Conservation (phyloP, 1,284 basidiomycete species). For the Leccinum pallidistipes region DNA sequence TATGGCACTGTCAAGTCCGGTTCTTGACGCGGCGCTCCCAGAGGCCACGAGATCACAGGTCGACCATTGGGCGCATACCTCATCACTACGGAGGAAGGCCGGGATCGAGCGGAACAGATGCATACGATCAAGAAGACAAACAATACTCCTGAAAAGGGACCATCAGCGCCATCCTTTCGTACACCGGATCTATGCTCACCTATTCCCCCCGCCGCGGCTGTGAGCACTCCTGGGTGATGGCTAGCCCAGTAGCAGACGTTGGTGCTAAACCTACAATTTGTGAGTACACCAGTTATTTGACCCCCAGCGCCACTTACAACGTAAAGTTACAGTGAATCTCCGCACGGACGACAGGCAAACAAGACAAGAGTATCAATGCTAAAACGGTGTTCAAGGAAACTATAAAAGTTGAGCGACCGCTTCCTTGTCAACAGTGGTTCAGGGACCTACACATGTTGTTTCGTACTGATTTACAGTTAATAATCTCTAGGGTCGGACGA, state of each 20-base stretch:
- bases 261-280: conserved; percentile 1
- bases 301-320: conserved; percentile 2
- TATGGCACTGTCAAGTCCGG: conserved; percentile 1
- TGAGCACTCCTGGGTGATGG: neutral
- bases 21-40: neutral
- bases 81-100: neutral
- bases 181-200: conserved; percentile 2
- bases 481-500: neutral
- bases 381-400: conserved; percentile 5
- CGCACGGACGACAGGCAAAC: conserved; percentile 14
- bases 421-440: neutral
- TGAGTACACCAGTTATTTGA: neutral
- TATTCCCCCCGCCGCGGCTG: neutral
- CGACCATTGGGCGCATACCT: conserved; percentile 1
- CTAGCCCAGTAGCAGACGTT: conserved; percentile 15
- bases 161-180: neutral
- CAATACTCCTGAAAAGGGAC: conserved; percentile 7
- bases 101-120: neutral
- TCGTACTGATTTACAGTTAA: conserved; percentile 2
- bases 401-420: conserved; percentile 4
- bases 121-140: conserved; percentile 5
- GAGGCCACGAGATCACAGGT: neutral
- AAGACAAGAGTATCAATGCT: conserved; percentile 7
- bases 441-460: conserved; percentile 14
- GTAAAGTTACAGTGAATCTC: conserved; percentile 12